A percentile compares a stretch with the other conserved stretches of the same genome.
These are phyloP conservation scores for Colletotrichum cordylinicola DNA, from an alignment of 2,329 filamentous ascomycete species.

Conservation along the genomic window DNA sequence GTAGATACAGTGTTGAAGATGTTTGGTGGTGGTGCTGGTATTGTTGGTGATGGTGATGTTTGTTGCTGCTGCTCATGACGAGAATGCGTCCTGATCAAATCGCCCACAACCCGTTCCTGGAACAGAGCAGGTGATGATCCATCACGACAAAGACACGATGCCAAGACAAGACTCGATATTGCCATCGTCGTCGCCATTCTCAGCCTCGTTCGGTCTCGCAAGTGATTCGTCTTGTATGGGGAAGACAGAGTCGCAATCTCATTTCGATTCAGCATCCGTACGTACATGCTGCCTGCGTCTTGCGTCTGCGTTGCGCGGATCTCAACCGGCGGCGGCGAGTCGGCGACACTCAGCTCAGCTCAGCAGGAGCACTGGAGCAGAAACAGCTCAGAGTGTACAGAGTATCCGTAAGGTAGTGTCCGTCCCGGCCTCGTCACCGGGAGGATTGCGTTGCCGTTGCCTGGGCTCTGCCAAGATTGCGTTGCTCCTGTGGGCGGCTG, in stretches of 20 bases:
- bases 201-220: constrained; percentile 1
- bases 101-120: background rate
- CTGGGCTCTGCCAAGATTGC: constrained; percentile 8
- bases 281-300: background rate
- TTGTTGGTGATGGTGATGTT: background rate
- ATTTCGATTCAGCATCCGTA: background rate
- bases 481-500: background rate
- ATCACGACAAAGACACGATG: background rate
- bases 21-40: background rate
- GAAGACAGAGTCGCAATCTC: background rate
- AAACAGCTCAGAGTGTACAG: background rate
- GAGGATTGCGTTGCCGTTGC: constrained; percentile 6
- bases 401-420: background rate
- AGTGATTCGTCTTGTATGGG: background rate
- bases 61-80: background rate
- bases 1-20: background rate
- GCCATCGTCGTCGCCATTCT: constrained; percentile 1
- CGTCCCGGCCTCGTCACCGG: constrained; percentile 2
- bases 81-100: background rate
- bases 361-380: background rate
- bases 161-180: background rate
- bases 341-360: background rate
- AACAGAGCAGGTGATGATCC: background rate
- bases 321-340: background rate
- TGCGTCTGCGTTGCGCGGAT: background rate